phyloP scores from a whole-genome alignment of 2,329 filamentous ascomycete genomes.

The Uncinocarpus reesii region DNA sequence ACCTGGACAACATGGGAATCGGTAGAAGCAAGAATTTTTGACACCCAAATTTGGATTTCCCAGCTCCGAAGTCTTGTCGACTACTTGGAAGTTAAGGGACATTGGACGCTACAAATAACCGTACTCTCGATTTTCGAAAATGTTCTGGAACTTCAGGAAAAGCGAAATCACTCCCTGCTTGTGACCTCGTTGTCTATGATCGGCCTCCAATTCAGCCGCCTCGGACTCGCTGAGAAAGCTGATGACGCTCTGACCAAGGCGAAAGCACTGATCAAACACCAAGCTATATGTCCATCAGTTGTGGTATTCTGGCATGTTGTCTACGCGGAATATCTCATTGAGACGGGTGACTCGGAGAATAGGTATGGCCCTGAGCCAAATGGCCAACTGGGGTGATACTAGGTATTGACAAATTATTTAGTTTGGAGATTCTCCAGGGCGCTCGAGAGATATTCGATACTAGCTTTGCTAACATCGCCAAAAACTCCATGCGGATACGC shows the following conservation, averaged over 20 bases:
- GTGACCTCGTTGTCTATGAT: constrained; percentile 39
- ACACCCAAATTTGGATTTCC: constrained; percentile 39
- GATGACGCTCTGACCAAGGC: constrained; percentile 49
- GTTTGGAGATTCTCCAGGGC: constrained; percentile 26
- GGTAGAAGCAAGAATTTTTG: constrained; percentile 40
- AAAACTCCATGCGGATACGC: constrained; percentile 32
- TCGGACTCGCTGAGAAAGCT: constrained; percentile 53
- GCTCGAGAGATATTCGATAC: constrained; percentile 27
- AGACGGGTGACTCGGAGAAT: constrained; percentile 55
- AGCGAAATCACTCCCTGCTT: constrained; percentile 29
- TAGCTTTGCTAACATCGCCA: constrained; percentile 24
- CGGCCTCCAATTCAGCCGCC: constrained; percentile 46
- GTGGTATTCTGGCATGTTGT: constrained; percentile 55
- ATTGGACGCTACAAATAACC: constrained; percentile 41
- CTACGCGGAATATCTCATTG: constrained; percentile 63
- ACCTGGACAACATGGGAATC: constrained; percentile 36
- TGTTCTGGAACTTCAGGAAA: constrained; percentile 38
- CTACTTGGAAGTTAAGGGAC: constrained; percentile 49
- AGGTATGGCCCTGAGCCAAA: constrained; percentile 37
- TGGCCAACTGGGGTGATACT: constrained; percentile 27
- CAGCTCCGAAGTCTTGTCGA: constrained; percentile 47
- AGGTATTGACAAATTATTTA: constrained; percentile 34
- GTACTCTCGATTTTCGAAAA: constrained; percentile 42
- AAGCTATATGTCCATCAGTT: constrained; percentile 36
- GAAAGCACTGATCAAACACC: constrained; percentile 39